Evolutionary conservation across 805 yeast genomes (phyloP), one percentile per base, ranked within the genome.

Genomic region (Tetrapisispora phaffii): DNA sequence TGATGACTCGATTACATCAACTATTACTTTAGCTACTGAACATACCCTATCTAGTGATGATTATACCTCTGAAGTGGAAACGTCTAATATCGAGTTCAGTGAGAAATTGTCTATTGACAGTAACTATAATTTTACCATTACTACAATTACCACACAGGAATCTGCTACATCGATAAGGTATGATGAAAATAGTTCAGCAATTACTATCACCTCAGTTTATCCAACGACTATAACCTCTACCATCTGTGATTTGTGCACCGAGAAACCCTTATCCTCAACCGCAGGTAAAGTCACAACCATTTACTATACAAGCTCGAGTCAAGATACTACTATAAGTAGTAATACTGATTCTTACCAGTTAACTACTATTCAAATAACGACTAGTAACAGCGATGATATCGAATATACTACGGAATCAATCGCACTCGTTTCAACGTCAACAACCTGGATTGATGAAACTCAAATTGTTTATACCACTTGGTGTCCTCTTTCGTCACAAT

Each of bases 401-500:
- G 24, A 16, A 29, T 19, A 26, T 12, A 41, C 42, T 29, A 51
- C 54, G 12, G 57, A 51, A 9, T 55, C 65, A 17, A 51, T 62
- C 41, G 62, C 65, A 39, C 43, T 50, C 44, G 55, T 60, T 13
- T 55, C 62, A 22, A 56, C 59, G 39, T 60, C 63, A 19, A 66
- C 69, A 26, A 51, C 55, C 26, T 58, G 65, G 34, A 45, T 52
- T n/a, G 44, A 50, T 49, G 44, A 51, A 16, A 47, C 50, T 24
- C 47, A 46, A 3, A 53, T 59, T 13, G 44, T 39, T 8, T 58
- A 51, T 42, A 59, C 66, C 21, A 62, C 68, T 24, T 60, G 58
- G 55, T 59, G 66, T 52, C 69, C 69, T 35, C 43, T 57, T 24
- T 52, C 22, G 13, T 2, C 53, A 36, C 34, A 24, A 7, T 20